Evolutionary conservation across 2,329 filamentous ascomycete genomes (phyloP).

Genomic region (Cladosporium sp.): DNA sequence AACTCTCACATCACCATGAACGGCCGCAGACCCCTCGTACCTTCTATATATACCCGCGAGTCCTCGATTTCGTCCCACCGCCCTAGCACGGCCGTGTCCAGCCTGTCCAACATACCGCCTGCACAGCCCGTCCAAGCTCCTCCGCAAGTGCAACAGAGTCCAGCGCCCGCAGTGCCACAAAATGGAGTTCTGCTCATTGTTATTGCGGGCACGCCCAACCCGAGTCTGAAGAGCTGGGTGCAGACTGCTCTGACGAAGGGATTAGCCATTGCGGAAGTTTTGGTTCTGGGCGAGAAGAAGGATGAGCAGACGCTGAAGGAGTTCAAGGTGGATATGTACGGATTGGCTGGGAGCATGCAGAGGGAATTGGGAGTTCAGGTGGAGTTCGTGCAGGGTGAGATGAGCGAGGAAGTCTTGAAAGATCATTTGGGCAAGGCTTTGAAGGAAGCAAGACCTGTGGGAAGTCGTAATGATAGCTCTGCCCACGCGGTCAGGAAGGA

Average conservation of each 20-base stretch:
- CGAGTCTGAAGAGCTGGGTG: slow-evolving; percentile 6
- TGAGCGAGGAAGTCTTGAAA: slow-evolving; percentile 19
- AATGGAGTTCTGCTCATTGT: slow-evolving; percentile 6
- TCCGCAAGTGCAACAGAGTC: neutral
- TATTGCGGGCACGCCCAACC: slow-evolving; percentile 7
- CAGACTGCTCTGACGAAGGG: slow-evolving; percentile 2
- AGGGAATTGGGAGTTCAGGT: slow-evolving; percentile 23
- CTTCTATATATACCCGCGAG: slow-evolving; percentile 7
- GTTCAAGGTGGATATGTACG: slow-evolving; percentile 22
- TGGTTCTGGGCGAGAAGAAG: slow-evolving; percentile 10
- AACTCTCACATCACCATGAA: neutral
- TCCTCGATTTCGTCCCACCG: slow-evolving; percentile 1
- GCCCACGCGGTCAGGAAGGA: slow-evolving; percentile 14
- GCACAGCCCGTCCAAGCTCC: neutral
- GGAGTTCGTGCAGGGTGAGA: slow-evolving; percentile 15
- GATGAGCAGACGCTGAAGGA: slow-evolving; percentile 19
- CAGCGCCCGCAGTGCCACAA: neutral
- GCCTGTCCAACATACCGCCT: neutral
- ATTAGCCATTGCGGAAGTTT: neutral
- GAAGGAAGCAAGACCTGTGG: neutral
- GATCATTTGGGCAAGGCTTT: slow-evolving; percentile 10
- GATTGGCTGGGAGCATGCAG: slow-evolving; percentile 18
- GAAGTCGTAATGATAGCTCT: neutral
- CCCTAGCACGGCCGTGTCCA: slow-evolving; percentile 2
- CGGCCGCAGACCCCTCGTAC: slow-evolving; percentile 4